These are phyloP conservation scores for Russula ochroleuca DNA, from an alignment of 768 basidiomycete species.

Conservation along the genomic window DNA sequence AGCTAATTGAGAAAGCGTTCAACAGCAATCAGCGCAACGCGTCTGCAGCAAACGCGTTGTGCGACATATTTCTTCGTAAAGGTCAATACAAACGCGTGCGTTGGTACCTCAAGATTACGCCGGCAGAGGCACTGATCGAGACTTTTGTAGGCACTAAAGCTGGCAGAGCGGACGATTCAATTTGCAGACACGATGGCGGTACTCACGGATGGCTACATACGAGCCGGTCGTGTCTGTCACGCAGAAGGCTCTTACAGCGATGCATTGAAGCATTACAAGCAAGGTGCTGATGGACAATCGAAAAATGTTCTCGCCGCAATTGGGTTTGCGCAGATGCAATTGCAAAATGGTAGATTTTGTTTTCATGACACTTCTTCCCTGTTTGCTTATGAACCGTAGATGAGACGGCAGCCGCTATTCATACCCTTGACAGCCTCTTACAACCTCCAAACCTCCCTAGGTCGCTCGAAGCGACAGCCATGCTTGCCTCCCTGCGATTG, in stretches of 20 bases:
- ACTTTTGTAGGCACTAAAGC: conserved; percentile 66
- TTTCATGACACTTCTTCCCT: background rate
- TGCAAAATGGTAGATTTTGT: conserved; percentile 62
- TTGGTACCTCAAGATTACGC: background rate
- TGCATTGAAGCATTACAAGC: conserved; percentile 66
- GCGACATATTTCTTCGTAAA: conserved; percentile 72
- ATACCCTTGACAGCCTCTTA: conserved; percentile 74
- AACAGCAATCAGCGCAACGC: conserved; percentile 73
- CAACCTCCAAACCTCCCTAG: conserved; percentile 60
- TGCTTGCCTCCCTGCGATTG: conserved; percentile 86
- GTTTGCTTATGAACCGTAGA: conserved; percentile 41
- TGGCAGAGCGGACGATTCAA: conserved; percentile 91
- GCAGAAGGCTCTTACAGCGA: conserved; percentile 59
- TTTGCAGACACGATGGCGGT: conserved; percentile 86
- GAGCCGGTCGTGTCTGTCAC: conserved; percentile 78
- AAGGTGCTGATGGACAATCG: conserved; percentile 62
- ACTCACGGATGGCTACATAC: conserved; percentile 80
- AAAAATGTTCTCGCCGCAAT: conserved; percentile 77
- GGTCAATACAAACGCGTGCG: conserved; percentile 57
- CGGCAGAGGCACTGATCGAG: background rate
- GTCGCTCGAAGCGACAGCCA: conserved; percentile 78
- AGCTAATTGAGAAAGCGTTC: conserved; percentile 73
- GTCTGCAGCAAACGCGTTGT: conserved; percentile 78
- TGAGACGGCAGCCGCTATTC: conserved; percentile 79
- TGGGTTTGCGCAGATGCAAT: conserved; percentile 82